A percentile compares a stretch with the other conserved stretches of the same genome.
phyloP scores from a whole-genome alignment of 2,329 filamentous ascomycete species.

The Fusarium oxysporum region DNA sequence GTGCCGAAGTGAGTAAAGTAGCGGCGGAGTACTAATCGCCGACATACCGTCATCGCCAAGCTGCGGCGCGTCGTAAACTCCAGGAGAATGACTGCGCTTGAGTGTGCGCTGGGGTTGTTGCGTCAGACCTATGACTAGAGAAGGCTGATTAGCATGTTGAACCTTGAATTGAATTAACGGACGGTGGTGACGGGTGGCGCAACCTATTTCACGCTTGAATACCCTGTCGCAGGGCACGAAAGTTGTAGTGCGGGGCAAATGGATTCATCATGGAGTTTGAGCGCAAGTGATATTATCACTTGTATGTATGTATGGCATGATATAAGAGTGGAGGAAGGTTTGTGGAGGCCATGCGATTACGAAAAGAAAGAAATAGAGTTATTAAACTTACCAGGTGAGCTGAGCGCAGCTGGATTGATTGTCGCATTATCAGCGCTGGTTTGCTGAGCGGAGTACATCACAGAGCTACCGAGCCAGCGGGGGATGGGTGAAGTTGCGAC shows the following conservation, averaged over 20 bases:
- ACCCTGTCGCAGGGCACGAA: constrained; percentile 3
- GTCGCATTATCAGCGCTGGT: constrained; percentile 87
- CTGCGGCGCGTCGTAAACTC: constrained; percentile 64
- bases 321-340: constrained; percentile 15
- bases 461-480: constrained; percentile 45
- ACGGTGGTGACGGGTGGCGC: constrained; percentile 13
- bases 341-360: constrained; percentile 28
- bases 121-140: constrained; percentile 57
- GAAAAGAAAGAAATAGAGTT: constrained; percentile 19
- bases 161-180: neutral
- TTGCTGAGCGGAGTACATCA: constrained; percentile 60
- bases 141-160: constrained; percentile 44
- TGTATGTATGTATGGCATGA: neutral
- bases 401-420: constrained; percentile 90
- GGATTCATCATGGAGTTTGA: constrained; percentile 29
- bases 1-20: constrained; percentile 48
- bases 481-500: constrained; percentile 39
- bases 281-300: constrained; percentile 9
- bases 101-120: constrained; percentile 72
- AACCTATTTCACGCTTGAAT: constrained; percentile 6
- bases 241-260: constrained; percentile 29
- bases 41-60: constrained; percentile 81
- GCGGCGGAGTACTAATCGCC: constrained; percentile 52
- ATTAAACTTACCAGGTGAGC: constrained; percentile 74
- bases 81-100: constrained; percentile 84